Evolutionary conservation across 2,329 filamentous ascomycete species (phyloP), one percentile per base, ranked within the genome.

Genomic region (Helminthosporium solani): DNA sequence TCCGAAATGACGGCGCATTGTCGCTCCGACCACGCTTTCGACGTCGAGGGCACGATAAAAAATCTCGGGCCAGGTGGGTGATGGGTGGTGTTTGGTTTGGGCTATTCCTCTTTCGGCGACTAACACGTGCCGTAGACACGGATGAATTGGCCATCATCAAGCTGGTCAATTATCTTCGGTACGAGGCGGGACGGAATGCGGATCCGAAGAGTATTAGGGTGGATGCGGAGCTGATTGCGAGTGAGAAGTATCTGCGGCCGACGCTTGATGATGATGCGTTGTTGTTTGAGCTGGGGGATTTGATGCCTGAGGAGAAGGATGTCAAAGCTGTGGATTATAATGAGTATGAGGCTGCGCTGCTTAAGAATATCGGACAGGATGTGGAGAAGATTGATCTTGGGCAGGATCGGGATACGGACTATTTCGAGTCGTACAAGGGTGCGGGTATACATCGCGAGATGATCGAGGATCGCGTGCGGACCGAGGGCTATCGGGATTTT

Each of bases 361-460:
- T 71, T 35, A 72, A 72, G 61, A 72, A 73, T 11, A 54, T 67
- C 40, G 56, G 64, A 7, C 60, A 68, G 18, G 57, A 60, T 19
- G 56, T 64, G 3, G 61, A 64, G 8, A 60, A 59, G 35, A 53
- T 64, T 18, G 60, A 59, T 21, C 45, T 66, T 11, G 58, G 58
- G 9, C 60, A 62, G 8, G 63, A 84, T 52, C 75, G 78, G 27
- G 81, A 84, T 53, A 75, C 76, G 20, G 76, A 78, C 53, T 86
- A 86, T 58, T 86, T 86, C 58, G 77, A 78, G 18, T 84, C 81
- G 0, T 86, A 86, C 64, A 78, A 82, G 39, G 56, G 57, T 25
- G 53, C 64, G 87, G 88, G 90, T 46, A 96, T 97, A 45, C 91
- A 97, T 68, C 90, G 96, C 66, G 90, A 87, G 7, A 97, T 97